Evolutionary conservation across 2,329 filamentous ascomycete genomes (phyloP), one percentile per base, ranked within the genome.

Genomic region (Fusarium irregulare): DNA sequence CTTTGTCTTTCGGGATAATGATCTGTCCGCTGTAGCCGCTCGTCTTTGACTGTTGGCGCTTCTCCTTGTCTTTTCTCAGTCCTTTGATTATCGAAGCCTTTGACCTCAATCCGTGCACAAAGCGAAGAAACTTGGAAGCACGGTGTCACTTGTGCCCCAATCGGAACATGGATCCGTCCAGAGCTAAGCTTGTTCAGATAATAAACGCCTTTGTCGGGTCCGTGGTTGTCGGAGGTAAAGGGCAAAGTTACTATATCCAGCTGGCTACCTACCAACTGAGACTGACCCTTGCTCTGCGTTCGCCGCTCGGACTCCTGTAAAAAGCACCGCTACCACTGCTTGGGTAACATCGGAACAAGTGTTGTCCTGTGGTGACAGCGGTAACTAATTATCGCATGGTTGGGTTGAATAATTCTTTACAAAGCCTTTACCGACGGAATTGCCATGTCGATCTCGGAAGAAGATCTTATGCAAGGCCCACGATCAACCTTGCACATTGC

Each of bases 161-260:
- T 50, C 56, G 37, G 44, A 42, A 60, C 42, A 64, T 46, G 47
- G 45, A 25, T 50, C 51, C 56, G 30, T 58, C 11, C 23, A 47
- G 59, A 46, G 53, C 53, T 55, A 58, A 61, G 51, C 58, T 54
- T 56, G 50, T 48, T 42, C 44, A 53, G 41, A 55, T 69, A 63
- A 72, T 66, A 63, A 72, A 71, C 68, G 56, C 60, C 55, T 59
- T 45, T 27, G 25, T 61, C 30, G 41, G 53, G 57, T 34, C 61
- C 34, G 50, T 45, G 56, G 45, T 55, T 48, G 53, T 64, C 42
- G 28, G 64, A 60, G 30, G 50, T 70, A 59, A 51, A 71, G 63
- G 56, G 53, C 44, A 25, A 53, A 56, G 64, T 72, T 75, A 61
- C 73, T 75, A 75, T 73, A 72, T 74, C 64, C 60, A 63, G 73